Conservation (phyloP, 768 basidiomycete species). For the Sarcodon aspratus region DNA sequence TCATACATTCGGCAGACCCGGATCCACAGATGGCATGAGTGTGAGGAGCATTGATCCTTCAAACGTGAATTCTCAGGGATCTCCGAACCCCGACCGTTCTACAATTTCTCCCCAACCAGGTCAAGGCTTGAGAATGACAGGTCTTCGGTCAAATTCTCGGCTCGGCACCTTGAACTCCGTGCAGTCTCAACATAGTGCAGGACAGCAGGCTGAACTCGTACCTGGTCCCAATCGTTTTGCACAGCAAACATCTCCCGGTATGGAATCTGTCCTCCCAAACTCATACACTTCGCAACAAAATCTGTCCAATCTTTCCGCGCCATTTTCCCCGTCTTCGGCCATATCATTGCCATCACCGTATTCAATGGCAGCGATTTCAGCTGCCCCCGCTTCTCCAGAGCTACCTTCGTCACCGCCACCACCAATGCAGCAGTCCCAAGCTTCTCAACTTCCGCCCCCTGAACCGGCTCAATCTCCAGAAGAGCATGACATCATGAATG, state of each 20-base stretch:
- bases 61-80: background rate
- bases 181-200: too few species aligned
- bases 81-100: background rate
- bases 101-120: background rate
- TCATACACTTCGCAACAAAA: conserved; percentile 12
- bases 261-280: conserved; percentile 1
- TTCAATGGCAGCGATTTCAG: background rate
- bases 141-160: background rate
- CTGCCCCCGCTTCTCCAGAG: conserved; percentile 5
- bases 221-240: conserved; percentile 2
- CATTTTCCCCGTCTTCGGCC: conserved; percentile 8
- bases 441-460: conserved; percentile 2
- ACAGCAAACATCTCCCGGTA: background rate
- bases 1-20: conserved; percentile 3
- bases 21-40: too few species aligned
- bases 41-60: too few species aligned
- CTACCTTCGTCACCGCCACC: conserved; percentile 6
- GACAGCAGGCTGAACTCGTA: too few species aligned
- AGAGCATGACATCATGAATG: conserved; percentile 31
- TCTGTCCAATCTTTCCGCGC: conserved; percentile 6
- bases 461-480: conserved; percentile 1
- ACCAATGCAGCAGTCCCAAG: conserved; percentile 16
- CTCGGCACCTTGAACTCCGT: too few species aligned
- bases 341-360: too few species aligned
- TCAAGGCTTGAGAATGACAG: background rate